Base-by-base conservation (phyloP, 768 basidiomycete species). In the Mycena maculata region DNA sequence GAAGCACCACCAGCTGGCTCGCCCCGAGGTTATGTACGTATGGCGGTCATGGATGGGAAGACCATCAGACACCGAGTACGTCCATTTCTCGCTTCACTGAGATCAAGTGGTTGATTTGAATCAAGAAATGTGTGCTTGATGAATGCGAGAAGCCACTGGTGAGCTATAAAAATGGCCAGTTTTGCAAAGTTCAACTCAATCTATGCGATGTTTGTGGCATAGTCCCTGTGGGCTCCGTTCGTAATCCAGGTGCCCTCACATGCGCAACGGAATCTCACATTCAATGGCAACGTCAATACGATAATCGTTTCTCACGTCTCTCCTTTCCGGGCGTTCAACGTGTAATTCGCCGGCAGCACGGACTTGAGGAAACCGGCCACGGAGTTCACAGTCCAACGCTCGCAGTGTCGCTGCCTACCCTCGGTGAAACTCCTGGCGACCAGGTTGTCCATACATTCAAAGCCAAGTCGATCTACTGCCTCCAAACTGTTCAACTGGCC, bases 1-100 rank as follows among this genome's bases (percentile, higher is more conserved):
- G 67, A 48, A 62, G 70, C 33, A 52, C 59, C 30, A 27, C 62
- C 9, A 4, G 66, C 15, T 60, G 45, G 57, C 41, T 9, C 42
- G 10, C 56, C 59, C 15, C 60, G 72, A 36, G 73, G 72, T 7
- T 71, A 75, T 57, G 72, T 77, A 16, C 71, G 76, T 0, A 54
- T 76, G 62, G 77, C 76, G 18, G 76, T 78, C 0, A 78, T 79
- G 76, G 78, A 79, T 73, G 77, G 78, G 4, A 79, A 77, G 38
- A 71, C 39, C 0, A 63, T 76, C 8, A 63, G 61, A 11, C 78
- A 79, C 60, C 52, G 61, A 20, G 76, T 73, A 50, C 25, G 72
- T 73, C 22, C 10, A 31, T 11, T n/a, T n/a, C n/a, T n/a, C n/a
- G n/a, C n/a, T 30, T 23, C 25, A 33, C 53, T 12, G 23, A n/a